Evolutionary conservation across 805 yeast species (phyloP), one percentile per base, ranked within the genome.

Genomic region (Scheffersomyces spartinae): DNA sequence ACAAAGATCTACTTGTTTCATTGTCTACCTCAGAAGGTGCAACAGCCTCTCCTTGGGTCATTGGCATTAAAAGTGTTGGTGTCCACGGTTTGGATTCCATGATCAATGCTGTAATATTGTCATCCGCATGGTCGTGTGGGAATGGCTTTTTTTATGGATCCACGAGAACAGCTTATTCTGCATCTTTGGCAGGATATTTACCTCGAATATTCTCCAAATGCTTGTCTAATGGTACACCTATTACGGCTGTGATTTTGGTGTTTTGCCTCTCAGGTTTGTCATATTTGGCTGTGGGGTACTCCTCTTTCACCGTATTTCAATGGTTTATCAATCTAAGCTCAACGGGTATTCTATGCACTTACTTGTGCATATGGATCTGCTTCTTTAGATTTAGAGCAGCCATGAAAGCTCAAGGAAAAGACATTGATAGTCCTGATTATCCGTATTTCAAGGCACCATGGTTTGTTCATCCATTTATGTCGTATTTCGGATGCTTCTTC

Each of bases 321-420:
- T 54, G 59, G 59, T 55, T 55, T 26, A 40, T 51, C 31, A 52
- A 55, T 33, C n/a, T n/a, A n/a, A n/a, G n/a, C n/a, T n/a, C n/a
- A n/a, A n/a, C n/a, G n/a, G n/a, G 57, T 5, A 28, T 52, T 29
- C 42, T 52, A 35, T 41, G 47, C 28, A 35, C 56, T 1, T 53
- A 49, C 29, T 16, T 43, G 14, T 44, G 48, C 30, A 42, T 52
- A 26, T 52, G 53, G 49, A 28, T 40, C 36, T 35, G 46, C 29
- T 52, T 51, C 39, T 52, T 58, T 24, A 43, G 66, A 33, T 58
- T 59, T 38, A 49, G 66, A 40, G 39, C 38, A 4, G 62, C 59
- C 6, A 50, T 59, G 49, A 48, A 42, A 28, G 15, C 15, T 13
- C 23, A 21, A 21, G 23, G 23, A 9, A 11, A 13, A 11, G 14